Base-by-base conservation (phyloP, 2,329 filamentous ascomycete species). In the Xylariomycetidae sp. region DNA sequence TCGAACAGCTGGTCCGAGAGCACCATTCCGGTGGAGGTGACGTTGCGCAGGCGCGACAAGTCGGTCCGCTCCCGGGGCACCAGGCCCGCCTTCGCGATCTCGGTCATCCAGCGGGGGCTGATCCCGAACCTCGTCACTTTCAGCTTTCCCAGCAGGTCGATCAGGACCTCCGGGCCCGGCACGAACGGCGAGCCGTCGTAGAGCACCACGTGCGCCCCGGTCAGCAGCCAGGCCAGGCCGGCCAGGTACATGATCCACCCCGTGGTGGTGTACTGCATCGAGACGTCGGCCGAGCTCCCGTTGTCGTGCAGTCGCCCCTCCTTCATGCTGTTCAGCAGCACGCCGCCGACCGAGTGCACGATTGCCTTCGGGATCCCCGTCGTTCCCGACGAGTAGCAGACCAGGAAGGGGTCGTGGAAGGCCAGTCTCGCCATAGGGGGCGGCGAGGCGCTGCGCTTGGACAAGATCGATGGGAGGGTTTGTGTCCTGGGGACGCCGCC, bases 231-330 rank as follows among this genome's bases (percentile, higher is more conserved):
- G 14, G 68, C 65, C 0, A 85, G 64, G 10, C 70, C 73, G 3
- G 67, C 61, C 7, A 88, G 63, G 53, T 90, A 92, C 86, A 94
- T 93, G 59, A 94, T 92, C 86, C 86, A 93, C 0, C 84, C 82
- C 0, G 82, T 87, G 0, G 78, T 82, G 1, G 78, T 76, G 50
- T 71, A 76, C 54, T 77, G 72, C 37, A 77, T 45, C 1, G 57
- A 52, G 2, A 74, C 63, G 26, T 58, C 61, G n/a, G 59, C 50
- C 0, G 61, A 46, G 0, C 43, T 52, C 4, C 59, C 36, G 18
- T 63, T 60, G 29, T 70, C 64, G 49, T 76, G 71, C 17, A 76
- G 54, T 3, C 54, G 57, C 1, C 62, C 65, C 54, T 93, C 86
- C 52, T 89, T 75, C 40, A 46, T 50, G 10, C 50, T 47, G 42